Percentiles rank a stretch among this genome's conserved stretches.
phyloP scores from a whole-genome alignment of 148 eudicot genomes.

The Nepenthes gracilis region DNA sequence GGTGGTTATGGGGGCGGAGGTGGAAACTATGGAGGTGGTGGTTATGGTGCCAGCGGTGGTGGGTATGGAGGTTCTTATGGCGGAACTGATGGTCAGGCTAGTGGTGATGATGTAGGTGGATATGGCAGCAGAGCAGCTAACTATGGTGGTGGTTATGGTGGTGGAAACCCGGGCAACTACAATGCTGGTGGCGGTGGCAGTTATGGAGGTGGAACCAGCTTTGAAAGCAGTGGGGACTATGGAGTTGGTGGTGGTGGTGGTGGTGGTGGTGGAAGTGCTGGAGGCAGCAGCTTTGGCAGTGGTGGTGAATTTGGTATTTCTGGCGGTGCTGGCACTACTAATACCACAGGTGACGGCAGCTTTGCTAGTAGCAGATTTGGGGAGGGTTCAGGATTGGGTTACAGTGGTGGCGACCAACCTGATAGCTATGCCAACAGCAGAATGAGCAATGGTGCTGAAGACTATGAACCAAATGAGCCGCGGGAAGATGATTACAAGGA shows the following conservation, averaged over 20 bases:
- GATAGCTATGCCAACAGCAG: slow-evolving; percentile 12
- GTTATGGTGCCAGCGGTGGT: slow-evolving; percentile 10
- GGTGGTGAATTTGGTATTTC: slow-evolving; percentile 11
- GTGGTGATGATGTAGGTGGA: slow-evolving; percentile 22
- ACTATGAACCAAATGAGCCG: slow-evolving; percentile 15
- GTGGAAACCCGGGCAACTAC: slow-evolving; percentile 3
- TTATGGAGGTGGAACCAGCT: slow-evolving; percentile 17
- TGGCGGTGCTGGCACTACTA: slow-evolving; percentile 14
- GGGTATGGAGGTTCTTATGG: slow-evolving; percentile 4
- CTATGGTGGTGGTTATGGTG: slow-evolving; percentile 7
- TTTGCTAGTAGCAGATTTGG: slow-evolving; percentile 24
- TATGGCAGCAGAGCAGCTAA: slow-evolving; percentile 17
- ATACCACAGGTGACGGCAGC: slow-evolving; percentile 12
- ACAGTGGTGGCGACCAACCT: slow-evolving; percentile 13
- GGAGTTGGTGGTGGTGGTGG: slow-evolving; percentile 9
- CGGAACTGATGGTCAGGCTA: slow-evolving; percentile 7
- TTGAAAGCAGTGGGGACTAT: slow-evolving; percentile 12
- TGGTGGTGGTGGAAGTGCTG: slow-evolving; percentile 19
- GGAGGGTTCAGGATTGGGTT: slow-evolving; percentile 20
- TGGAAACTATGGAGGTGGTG: slow-evolving; percentile 18
- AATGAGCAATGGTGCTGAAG: slow-evolving; percentile 14
- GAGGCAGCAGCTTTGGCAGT: slow-evolving; percentile 10
- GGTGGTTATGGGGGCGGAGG: slow-evolving; percentile 19
- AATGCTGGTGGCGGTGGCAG: slow-evolving; percentile 9
- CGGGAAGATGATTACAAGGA: slow-evolving; percentile 21